Conservation (phyloP, 140 eudicot species). For the Oenanthe javanica region DNA sequence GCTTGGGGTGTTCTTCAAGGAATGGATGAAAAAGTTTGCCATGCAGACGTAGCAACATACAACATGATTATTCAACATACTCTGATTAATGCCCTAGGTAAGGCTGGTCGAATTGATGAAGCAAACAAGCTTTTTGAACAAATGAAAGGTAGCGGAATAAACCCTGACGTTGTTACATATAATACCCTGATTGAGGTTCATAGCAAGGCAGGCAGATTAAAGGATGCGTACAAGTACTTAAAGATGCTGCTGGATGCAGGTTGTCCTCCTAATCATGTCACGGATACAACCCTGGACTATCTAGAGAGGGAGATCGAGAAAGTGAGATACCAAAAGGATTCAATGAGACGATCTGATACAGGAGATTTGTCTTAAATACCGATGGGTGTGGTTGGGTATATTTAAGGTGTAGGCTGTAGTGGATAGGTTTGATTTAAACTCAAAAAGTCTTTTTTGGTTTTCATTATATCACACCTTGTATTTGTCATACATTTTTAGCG, state of each 20-base stretch:
- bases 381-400: background rate
- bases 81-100: conserved; percentile 73
- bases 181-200: conserved; percentile 83
- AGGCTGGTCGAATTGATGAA: conserved; percentile 70
- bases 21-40: conserved; percentile 52
- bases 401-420: background rate
- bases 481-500: background rate
- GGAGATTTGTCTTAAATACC: background rate
- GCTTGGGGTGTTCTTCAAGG: conserved; percentile 74
- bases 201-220: conserved; percentile 62
- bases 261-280: conserved; percentile 87
- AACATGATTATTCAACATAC: conserved; percentile 80
- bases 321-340: conserved; percentile 35
- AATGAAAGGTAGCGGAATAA: conserved; percentile 78
- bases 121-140: conserved; percentile 50
- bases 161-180: conserved; percentile 85
- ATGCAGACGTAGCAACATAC: conserved; percentile 77
- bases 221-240: conserved; percentile 61
- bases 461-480: background rate
- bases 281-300: conserved; percentile 73
- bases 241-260: conserved; percentile 90
- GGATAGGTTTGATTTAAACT: background rate
- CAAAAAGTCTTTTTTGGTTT: background rate
- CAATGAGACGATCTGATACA: background rate
- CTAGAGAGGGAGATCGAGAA: conserved; percentile 64